Conservation (phyloP, 164 flowering plant genomes). For the Pachysandra terminalis region DNA sequence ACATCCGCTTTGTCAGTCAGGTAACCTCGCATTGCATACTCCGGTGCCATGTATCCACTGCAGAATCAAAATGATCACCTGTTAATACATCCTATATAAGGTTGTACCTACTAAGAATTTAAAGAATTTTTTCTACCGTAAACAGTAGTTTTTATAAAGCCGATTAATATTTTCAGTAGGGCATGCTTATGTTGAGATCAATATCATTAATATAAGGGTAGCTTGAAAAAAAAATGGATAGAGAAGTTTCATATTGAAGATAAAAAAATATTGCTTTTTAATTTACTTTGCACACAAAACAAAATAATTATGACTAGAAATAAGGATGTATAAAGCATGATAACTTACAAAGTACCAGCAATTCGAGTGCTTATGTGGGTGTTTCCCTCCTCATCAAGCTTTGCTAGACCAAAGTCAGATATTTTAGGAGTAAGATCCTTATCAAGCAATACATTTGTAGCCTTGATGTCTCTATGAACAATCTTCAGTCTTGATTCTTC, state of each 20-base stretch:
- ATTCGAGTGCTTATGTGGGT: conserved; percentile 51
- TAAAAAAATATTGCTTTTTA: background rate
- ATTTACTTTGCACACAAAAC: background rate
- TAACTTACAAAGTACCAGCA: conserved; percentile 49
- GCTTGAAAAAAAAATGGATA: background rate
- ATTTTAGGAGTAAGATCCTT: conserved; percentile 36
- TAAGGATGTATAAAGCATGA: background rate
- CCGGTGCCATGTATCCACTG: conserved; percentile 51
- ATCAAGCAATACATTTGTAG: conserved; percentile 41
- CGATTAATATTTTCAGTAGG: background rate
- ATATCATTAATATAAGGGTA: no score
- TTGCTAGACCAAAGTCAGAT: conserved; percentile 53
- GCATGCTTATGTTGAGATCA: background rate
- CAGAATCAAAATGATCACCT: conserved; percentile 4
- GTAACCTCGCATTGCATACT: conserved; percentile 45
- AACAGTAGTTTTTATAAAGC: background rate
- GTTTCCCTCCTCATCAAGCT: conserved; percentile 44
- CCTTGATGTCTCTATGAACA: conserved; percentile 48
- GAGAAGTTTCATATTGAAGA: background rate
- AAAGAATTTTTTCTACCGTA: background rate
- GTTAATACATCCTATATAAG: background rate
- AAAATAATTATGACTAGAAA: background rate
- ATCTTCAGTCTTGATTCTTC: conserved; percentile 49
- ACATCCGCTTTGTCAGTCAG: conserved; percentile 55
- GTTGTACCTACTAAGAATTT: background rate